Conservation (phyloP, 202 grass and related monocot species). For the Setaria italica region DNA sequence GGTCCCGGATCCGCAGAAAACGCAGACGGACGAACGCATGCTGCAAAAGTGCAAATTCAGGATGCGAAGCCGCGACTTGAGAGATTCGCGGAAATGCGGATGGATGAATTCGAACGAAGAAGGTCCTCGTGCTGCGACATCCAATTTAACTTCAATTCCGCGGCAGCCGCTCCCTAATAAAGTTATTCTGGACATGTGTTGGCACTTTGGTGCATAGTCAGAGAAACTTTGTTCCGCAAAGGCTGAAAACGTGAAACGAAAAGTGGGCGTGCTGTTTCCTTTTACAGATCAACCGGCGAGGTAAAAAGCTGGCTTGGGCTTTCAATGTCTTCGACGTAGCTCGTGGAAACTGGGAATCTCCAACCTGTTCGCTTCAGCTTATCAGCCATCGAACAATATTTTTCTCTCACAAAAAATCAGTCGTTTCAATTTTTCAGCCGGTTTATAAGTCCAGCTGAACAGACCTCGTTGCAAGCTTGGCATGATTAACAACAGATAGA, state of each 20-base stretch:
- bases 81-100: background rate
- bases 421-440: too few species aligned
- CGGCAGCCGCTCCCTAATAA: background rate
- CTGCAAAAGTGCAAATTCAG: background rate
- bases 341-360: too few species aligned
- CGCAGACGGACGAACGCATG: too few species aligned
- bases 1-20: background rate
- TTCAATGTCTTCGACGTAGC: background rate
- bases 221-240: background rate
- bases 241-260: background rate
- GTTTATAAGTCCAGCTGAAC: too few species aligned
- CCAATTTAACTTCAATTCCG: background rate
- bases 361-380: too few species aligned
- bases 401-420: too few species aligned
- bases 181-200: background rate
- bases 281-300: background rate
- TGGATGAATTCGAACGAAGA: too few species aligned
- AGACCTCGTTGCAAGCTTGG: too few species aligned
- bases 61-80: background rate
- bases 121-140: background rate
- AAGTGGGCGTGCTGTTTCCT: background rate
- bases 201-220: background rate
- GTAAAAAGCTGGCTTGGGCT: background rate
- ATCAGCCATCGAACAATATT: too few species aligned
- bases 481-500: too few species aligned